These are phyloP conservation scores for Suillus placidus DNA, from an alignment of 768 basidiomycete genomes.

Conservation along the genomic window DNA sequence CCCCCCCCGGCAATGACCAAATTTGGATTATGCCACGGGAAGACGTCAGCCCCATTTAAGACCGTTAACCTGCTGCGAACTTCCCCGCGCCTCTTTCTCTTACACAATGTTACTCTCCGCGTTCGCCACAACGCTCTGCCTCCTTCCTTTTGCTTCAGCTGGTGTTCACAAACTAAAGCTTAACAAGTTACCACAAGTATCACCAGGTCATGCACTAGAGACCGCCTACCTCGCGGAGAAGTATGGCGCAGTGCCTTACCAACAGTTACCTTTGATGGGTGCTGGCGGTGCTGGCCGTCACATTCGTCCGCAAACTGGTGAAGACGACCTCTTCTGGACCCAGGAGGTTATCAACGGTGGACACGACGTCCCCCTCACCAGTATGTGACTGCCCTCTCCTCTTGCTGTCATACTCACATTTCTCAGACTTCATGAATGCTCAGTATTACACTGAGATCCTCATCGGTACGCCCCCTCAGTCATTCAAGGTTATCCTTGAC, in stretches of 20 bases:
- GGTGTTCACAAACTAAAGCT: slow-evolving; percentile 87
- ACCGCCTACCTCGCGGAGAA: slow-evolving; percentile 91
- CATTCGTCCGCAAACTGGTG: slow-evolving; percentile 48
- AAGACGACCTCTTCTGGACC: slow-evolving; percentile 76
- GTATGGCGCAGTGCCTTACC: slow-evolving; percentile 63
- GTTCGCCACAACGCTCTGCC: slow-evolving; percentile 40
- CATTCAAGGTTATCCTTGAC: slow-evolving; percentile 93
- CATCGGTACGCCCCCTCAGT: slow-evolving; percentile 83
- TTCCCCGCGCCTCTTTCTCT: slow-evolving; percentile 20
- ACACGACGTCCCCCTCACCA: slow-evolving; percentile 86
- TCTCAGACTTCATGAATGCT: slow-evolving; percentile 93
- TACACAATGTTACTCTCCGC: slow-evolving; percentile 47
- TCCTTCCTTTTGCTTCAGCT: slow-evolving; percentile 50
- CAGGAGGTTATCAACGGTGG: slow-evolving; percentile 75
- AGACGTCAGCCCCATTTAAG: slow-evolving; percentile 31
- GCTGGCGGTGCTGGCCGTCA: slow-evolving; percentile 73
- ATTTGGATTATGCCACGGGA: neutral
- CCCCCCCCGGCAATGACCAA: slow-evolving; percentile 19
- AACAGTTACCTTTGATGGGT: slow-evolving; percentile 68
- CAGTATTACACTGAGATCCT: slow-evolving; percentile 93
- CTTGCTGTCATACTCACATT: slow-evolving; percentile 14
- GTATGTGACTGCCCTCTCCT: slow-evolving; percentile 51
- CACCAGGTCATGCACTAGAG: slow-evolving; percentile 67
- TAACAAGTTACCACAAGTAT: slow-evolving; percentile 73
- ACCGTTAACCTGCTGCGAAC: slow-evolving; percentile 12